Percentiles rank a stretch among this genome's conserved stretches.
phyloP scores from a whole-genome alignment of 805 yeast genomes.

The Vanderwaltozyma yarrowii region DNA sequence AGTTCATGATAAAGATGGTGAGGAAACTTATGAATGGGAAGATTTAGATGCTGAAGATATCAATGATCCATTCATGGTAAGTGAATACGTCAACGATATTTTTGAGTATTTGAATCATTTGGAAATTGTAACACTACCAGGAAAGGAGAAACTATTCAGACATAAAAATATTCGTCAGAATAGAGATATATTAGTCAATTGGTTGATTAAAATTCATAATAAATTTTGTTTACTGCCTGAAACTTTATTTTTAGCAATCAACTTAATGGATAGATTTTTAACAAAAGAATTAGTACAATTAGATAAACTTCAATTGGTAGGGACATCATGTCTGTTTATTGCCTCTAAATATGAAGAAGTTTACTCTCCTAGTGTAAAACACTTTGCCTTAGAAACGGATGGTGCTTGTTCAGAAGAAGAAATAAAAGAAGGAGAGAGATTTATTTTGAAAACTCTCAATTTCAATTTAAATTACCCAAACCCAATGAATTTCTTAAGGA shows the following conservation, averaged over 20 bases:
- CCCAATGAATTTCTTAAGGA: slow-evolving; percentile 85
- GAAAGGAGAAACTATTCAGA: slow-evolving; percentile 30
- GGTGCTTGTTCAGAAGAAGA: slow-evolving; percentile 77
- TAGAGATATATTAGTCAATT: slow-evolving; percentile 80
- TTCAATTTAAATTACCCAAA: slow-evolving; percentile 81
- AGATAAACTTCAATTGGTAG: slow-evolving; percentile 73
- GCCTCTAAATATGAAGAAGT: slow-evolving; percentile 94
- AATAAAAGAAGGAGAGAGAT: slow-evolving; percentile 77
- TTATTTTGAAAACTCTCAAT: slow-evolving; percentile 59
- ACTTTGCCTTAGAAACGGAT: slow-evolving; percentile 80
- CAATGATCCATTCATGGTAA: slow-evolving; percentile 83
- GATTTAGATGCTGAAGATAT: slow-evolving; percentile 71
- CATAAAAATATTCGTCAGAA: slow-evolving; percentile 35
- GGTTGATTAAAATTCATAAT: slow-evolving; percentile 85
- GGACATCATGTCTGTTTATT: slow-evolving; percentile 76
- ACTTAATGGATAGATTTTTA: slow-evolving; percentile 81
- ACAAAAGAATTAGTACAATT: slow-evolving; percentile 67
- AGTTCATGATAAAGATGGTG: slow-evolving; percentile 21
- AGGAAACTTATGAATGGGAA: slow-evolving; percentile 44
- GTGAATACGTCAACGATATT: slow-evolving; percentile 84
- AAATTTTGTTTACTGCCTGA: slow-evolving; percentile 81
- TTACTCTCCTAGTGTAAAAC: slow-evolving; percentile 74
- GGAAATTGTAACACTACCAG: slow-evolving; percentile 63
- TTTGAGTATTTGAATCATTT: slow-evolving; percentile 67
- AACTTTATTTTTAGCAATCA: slow-evolving; percentile 73